Evolutionary conservation across 73 alveolate species (phyloP).

Genomic region (Paramecium sonneborni): DNA sequence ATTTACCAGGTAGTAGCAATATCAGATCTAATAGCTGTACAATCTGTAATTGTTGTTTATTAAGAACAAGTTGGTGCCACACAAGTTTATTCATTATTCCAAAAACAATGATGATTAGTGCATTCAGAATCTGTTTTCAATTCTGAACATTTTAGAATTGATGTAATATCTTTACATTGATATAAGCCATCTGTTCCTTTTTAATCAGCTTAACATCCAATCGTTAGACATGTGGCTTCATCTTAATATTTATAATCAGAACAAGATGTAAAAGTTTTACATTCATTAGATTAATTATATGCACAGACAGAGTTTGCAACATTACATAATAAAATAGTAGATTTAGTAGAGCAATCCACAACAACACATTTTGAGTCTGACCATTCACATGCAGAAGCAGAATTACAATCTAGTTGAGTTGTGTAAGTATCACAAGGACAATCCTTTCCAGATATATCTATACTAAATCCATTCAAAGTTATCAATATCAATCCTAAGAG

Average conservation of each 20-base stretch:
- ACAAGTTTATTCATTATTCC: not conserved
- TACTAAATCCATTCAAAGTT: not conserved
- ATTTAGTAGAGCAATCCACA: conserved; percentile 6
- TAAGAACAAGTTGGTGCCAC: not conserved
- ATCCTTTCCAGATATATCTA: not conserved
- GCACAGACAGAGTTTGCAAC: not conserved
- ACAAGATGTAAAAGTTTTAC: not conserved
- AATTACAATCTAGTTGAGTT: not conserved
- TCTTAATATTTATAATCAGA: not conserved
- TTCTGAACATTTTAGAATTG: not conserved
- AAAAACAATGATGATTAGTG: not conserved
- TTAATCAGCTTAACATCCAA: not conserved
- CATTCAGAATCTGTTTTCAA: not conserved
- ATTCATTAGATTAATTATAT: not conserved
- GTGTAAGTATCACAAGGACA: conserved; percentile 9
- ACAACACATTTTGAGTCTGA: not conserved
- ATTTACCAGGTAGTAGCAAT: not conserved
- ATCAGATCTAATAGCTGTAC: not conserved
- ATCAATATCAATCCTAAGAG: not conserved
- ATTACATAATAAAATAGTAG: not conserved
- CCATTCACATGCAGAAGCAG: not conserved
- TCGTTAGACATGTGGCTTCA: not conserved
- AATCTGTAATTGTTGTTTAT: not conserved
- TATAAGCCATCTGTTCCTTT: conserved; percentile 19
- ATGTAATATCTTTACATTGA: not conserved